Conservation (phyloP, 164 flowering plant species). For the Amborella trichopoda region DNA sequence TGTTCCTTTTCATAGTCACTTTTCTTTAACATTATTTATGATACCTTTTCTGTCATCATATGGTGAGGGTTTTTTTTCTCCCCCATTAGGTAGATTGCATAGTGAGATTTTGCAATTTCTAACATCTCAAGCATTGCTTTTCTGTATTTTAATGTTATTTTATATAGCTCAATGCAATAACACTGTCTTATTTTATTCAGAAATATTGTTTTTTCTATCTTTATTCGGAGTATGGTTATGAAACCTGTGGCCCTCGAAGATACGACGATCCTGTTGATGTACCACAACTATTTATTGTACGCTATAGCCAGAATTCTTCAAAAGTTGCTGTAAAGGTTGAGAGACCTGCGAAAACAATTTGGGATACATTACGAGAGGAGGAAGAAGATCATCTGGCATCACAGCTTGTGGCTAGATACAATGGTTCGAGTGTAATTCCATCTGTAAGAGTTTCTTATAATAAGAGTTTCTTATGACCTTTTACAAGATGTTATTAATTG, state of each 20-base stretch:
- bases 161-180: conserved; percentile 13
- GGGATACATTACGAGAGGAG: conserved; percentile 21
- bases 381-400: conserved; percentile 57
- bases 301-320: conserved; percentile 59
- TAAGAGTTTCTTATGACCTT: too few relatives aligned
- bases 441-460: too few relatives aligned
- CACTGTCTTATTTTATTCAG: conserved; percentile 25
- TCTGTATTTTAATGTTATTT: not conserved
- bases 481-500: too few relatives aligned
- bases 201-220: conserved; percentile 67
- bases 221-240: conserved; percentile 51
- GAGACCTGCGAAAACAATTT: conserved; percentile 29
- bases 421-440: conserved; percentile 51
- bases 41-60: not conserved
- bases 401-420: conserved; percentile 82
- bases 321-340: conserved; percentile 22
- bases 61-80: not conserved
- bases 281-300: conserved; percentile 64
- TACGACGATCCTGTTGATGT: conserved; percentile 36
- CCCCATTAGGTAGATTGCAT: too few relatives aligned
- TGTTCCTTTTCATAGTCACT: too few relatives aligned
- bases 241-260: conserved; percentile 80
- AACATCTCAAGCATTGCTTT: not conserved
- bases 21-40: too few relatives aligned
- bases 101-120: not conserved